Conservation (phyloP, 2,329 filamentous ascomycete species). For the Apiospora sp. region DNA sequence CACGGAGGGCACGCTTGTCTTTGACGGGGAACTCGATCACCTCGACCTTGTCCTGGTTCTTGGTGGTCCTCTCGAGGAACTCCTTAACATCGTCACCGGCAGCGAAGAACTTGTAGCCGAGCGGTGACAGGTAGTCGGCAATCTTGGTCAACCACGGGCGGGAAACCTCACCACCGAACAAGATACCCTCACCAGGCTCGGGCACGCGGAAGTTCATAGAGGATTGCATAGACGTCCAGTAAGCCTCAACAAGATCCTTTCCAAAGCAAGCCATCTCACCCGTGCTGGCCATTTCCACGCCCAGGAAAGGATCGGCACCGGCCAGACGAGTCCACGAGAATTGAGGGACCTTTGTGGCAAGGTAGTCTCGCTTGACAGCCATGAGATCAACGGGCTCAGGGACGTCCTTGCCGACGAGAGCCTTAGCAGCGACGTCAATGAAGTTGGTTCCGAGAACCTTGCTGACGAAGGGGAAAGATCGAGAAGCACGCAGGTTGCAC, state of each 20-base stretch:
- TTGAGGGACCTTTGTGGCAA: conserved; percentile 97
- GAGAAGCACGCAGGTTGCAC: conserved; percentile 96
- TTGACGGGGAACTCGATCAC: conserved; percentile 97
- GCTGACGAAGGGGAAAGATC: conserved; percentile 97
- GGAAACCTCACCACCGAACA: conserved; percentile 85
- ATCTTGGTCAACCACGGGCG: conserved; percentile 78
- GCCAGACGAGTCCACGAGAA: conserved; percentile 99
- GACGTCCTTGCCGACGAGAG: conserved; percentile 84
- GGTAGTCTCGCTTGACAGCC: conserved; percentile 86
- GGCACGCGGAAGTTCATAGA: conserved; percentile 99
- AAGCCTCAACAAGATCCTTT: conserved; percentile 93
- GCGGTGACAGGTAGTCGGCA: conserved; percentile 84
- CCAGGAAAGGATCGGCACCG: conserved; percentile 95
- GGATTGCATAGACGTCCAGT: conserved; percentile 95
- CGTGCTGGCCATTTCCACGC: conserved; percentile 96
- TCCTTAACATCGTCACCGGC: conserved; percentile 83
- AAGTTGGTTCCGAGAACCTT: conserved; percentile 98
- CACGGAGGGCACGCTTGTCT: conserved; percentile 92
- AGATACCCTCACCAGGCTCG: conserved; percentile 90
- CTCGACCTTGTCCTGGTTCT: conserved; percentile 76
- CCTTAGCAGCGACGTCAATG: conserved; percentile 93
- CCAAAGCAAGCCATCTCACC: conserved; percentile 99
- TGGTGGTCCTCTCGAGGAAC: conserved; percentile 77
- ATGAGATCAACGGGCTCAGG: conserved; percentile 89
- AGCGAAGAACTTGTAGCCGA: conserved; percentile 94